phyloP scores from a whole-genome alignment of 306 rosid species.

The Trifolium subterraneum region DNA sequence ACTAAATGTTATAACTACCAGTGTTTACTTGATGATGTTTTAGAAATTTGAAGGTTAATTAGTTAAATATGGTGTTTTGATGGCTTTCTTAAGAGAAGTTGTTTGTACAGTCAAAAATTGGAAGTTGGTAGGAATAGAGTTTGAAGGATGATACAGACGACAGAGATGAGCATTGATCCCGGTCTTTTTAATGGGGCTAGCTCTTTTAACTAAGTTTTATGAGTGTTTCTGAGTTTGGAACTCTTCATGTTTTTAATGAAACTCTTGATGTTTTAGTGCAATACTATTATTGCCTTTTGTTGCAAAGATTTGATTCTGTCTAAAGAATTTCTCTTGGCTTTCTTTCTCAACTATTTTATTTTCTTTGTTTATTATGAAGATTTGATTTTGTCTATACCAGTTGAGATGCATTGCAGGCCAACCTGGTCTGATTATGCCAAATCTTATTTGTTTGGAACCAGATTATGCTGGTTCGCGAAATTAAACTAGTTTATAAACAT shows the following conservation, averaged over 20 bases:
- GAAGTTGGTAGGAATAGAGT: conserved; percentile 53
- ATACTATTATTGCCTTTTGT: conserved; percentile 20
- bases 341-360: background rate
- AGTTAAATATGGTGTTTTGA: conserved; percentile 20
- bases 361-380: background rate
- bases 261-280: conserved; percentile 23
- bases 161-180: conserved; percentile 54
- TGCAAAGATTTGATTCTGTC: conserved; percentile 11
- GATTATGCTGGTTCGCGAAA: background rate
- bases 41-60: conserved; percentile 12
- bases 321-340: background rate
- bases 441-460: background rate
- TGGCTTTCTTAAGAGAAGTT: conserved; percentile 41
- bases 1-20: conserved; percentile 40
- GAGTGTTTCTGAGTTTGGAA: conserved; percentile 24
- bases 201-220: conserved; percentile 42
- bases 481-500: background rate
- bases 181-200: conserved; percentile 61
- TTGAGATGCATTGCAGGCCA: background rate
- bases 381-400: background rate
- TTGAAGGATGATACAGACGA: conserved; percentile 49
- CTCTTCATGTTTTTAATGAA: conserved; percentile 10
- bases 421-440: background rate
- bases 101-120: conserved; percentile 60
- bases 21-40: conserved; percentile 28